phyloP scores from a whole-genome alignment of 2,329 filamentous ascomycete genomes.

The Cladosporium sphaerospermum region DNA sequence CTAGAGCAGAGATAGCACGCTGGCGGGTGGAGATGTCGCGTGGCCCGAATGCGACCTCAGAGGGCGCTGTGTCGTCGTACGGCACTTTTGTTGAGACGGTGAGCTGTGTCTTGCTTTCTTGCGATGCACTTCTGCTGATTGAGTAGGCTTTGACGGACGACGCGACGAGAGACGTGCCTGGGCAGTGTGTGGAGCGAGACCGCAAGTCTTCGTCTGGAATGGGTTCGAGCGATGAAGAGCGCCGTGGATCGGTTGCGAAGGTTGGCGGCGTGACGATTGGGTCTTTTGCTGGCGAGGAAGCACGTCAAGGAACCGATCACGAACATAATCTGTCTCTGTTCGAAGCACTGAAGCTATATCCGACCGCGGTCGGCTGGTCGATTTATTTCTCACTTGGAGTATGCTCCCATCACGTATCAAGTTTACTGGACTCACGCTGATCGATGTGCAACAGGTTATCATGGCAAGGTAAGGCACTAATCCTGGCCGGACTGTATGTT shows the following conservation, averaged over 20 bases:
- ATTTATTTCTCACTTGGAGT: constrained; percentile 55
- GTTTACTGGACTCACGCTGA: neutral
- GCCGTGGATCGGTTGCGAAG: neutral
- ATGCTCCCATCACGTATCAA: constrained; percentile 16
- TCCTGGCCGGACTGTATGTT: neutral
- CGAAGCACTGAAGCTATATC: constrained; percentile 39
- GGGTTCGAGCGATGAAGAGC: neutral
- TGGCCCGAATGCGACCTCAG: too few species aligned
- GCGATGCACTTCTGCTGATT: too few species aligned
- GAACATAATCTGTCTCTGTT: constrained; percentile 24
- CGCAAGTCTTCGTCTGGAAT: neutral
- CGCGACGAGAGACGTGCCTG: too few species aligned
- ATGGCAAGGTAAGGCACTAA: constrained; percentile 27
- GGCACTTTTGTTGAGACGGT: too few species aligned
- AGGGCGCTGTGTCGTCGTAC: too few species aligned
- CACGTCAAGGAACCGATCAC: constrained; percentile 19
- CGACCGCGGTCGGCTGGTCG: constrained; percentile 48
- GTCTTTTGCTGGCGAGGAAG: constrained; percentile 24
- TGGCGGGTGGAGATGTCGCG: too few species aligned
- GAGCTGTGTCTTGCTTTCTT: too few species aligned
- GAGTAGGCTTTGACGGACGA: too few species aligned
- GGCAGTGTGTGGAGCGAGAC: too few species aligned
- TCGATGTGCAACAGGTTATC: constrained; percentile 39
- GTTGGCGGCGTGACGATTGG: constrained; percentile 15
- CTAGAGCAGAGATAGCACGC: too few species aligned